These are phyloP conservation scores for Quercus phellos DNA, from an alignment of 331 rosid genomes.

Conservation along the genomic window DNA sequence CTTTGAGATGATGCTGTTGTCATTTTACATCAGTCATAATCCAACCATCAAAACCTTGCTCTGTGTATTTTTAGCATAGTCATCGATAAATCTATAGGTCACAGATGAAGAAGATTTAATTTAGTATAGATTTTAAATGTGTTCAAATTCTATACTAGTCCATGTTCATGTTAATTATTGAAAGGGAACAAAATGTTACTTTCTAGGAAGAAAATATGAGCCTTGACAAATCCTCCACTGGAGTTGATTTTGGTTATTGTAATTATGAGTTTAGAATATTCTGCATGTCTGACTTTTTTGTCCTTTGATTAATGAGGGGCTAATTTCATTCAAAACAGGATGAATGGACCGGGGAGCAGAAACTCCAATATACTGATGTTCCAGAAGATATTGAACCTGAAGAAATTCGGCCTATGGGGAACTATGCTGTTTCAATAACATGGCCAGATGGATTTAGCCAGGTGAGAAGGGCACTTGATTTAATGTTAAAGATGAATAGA, in stretches of 20 bases:
- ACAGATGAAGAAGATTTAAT: background rate
- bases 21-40: background rate
- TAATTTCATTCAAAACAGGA: conserved; percentile 49
- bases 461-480: conserved; percentile 39
- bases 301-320: conserved; percentile 14
- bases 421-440: conserved; percentile 84
- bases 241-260: conserved; percentile 9
- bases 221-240: conserved; percentile 5
- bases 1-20: background rate
- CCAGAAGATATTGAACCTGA: conserved; percentile 87
- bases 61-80: background rate
- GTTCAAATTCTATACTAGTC: conserved; percentile 16
- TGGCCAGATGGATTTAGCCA: conserved; percentile 98
- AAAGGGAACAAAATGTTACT: conserved; percentile 28
- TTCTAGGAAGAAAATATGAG: conserved; percentile 29
- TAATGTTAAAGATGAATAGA: background rate
- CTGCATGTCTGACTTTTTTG: background rate
- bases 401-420: conserved; percentile 93
- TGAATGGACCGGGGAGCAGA: conserved; percentile 95
- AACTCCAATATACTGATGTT: conserved; percentile 71
- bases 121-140: background rate
- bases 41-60: conserved; percentile 1
- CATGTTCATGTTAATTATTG: conserved; percentile 8
- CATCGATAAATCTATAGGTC: conserved; percentile 2
- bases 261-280: background rate